These are phyloP conservation scores for Scedosporium boydii DNA, from an alignment of 2,329 filamentous ascomycete species.

Conservation along the genomic window DNA sequence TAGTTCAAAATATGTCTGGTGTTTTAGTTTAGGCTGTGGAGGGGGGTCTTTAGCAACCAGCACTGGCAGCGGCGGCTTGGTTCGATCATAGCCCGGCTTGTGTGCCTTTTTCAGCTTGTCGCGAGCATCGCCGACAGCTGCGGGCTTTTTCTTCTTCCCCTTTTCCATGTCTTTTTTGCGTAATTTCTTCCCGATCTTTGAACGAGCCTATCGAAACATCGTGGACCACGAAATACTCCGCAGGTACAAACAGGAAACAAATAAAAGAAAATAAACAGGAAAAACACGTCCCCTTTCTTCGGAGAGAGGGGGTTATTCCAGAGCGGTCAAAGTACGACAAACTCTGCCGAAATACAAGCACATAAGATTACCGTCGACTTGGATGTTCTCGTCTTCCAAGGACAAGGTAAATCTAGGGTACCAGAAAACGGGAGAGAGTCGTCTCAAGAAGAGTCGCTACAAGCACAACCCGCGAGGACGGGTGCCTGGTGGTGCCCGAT, in stretches of 20 bases:
- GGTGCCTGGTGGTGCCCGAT: neutral
- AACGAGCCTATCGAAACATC: conserved; percentile 4
- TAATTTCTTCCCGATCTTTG: neutral
- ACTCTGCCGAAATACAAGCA: neutral
- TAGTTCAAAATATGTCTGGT: conserved; percentile 54
- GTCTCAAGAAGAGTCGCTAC: neutral
- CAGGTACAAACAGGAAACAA: neutral
- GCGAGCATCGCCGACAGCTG: conserved; percentile 1
- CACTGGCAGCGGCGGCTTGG: neutral
- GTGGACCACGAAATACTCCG: neutral
- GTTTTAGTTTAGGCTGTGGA: conserved; percentile 35
- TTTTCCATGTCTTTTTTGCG: neutral
- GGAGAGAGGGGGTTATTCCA: conserved; percentile 1
- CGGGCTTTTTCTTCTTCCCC: neutral
- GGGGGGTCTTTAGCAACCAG: conserved; percentile 28
- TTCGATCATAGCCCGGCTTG: conserved; percentile 1
- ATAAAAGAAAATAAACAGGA: neutral
- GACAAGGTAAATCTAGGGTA: neutral
- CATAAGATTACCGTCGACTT: neutral
- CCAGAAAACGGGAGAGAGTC: neutral
- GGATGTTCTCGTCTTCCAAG: neutral
- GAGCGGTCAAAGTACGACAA: neutral
- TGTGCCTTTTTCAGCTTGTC: conserved; percentile 3
- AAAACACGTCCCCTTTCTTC: neutral
- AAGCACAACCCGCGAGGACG: neutral